Conservation (phyloP, 495 filamentous ascomycete species). For the Sabuloglossum arenarium region DNA sequence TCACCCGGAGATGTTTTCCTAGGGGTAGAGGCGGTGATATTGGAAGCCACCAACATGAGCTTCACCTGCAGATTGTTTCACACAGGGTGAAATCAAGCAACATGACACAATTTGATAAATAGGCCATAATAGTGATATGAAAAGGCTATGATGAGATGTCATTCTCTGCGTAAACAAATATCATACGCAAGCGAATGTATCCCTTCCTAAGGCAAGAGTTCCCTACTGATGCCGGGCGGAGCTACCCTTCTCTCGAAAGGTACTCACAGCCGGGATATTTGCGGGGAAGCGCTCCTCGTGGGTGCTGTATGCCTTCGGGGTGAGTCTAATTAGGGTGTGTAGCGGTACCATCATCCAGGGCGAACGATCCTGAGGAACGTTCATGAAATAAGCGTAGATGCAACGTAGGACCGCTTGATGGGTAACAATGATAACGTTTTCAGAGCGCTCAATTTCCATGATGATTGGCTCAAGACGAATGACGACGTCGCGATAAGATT, state of each 20-base stretch:
- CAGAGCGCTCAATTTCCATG: constrained; percentile 91
- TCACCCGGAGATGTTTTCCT: no score
- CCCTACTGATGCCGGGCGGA: not conserved
- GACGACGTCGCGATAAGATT: constrained; percentile 93
- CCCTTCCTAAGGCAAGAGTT: no score
- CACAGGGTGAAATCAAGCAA: no score
- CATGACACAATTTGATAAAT: not conserved
- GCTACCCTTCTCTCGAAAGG: constrained; percentile 60
- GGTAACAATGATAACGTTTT: constrained; percentile 94
- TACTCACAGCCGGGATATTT: constrained; percentile 84
- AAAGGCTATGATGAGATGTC: not conserved
- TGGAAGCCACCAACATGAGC: no score
- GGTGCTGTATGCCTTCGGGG: constrained; percentile 83
- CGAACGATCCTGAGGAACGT: constrained; percentile 70
- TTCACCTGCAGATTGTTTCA: no score
- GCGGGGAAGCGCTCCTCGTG: constrained; percentile 70
- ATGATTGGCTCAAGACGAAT: constrained; percentile 97
- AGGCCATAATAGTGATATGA: not conserved
- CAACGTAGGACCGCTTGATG: constrained; percentile 93
- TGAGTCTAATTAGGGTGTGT: constrained; percentile 90
- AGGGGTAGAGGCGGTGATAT: no score
- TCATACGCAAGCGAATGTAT: not conserved
- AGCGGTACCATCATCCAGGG: constrained; percentile 97
- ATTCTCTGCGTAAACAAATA: not conserved
- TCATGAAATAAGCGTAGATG: constrained; percentile 98